phyloP scores from a whole-genome alignment of 2,329 filamentous ascomycete species.

The Furcasterigmium sp. region DNA sequence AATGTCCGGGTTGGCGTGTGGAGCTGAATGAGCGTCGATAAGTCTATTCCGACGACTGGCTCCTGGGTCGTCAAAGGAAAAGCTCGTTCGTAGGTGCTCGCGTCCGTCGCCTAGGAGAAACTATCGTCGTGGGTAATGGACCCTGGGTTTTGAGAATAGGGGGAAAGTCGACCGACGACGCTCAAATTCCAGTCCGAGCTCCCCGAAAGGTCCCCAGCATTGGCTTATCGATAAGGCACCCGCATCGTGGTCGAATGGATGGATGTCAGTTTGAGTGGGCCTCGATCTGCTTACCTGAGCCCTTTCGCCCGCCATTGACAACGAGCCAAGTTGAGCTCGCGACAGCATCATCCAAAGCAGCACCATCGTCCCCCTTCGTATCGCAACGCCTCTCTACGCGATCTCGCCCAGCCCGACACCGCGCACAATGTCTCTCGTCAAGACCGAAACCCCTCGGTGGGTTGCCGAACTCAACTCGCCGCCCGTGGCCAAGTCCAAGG shows the following conservation, averaged over 20 bases:
- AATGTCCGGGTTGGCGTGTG: not conserved
- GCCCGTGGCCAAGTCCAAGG: constrained; percentile 61
- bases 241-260: too few species aligned
- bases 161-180: not conserved
- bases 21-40: not conserved
- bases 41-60: constrained; percentile 1
- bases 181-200: not conserved
- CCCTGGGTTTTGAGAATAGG: not conserved
- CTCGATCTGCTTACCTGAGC: not conserved
- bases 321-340: not conserved
- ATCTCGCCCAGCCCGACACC: too few species aligned
- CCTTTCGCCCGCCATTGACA: not conserved
- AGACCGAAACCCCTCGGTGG: constrained; percentile 63
- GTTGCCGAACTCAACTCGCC: constrained; percentile 72
- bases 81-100: not conserved
- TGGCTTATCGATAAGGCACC: constrained; percentile 1
- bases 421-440: constrained; percentile 9
- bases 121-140: not conserved
- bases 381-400: not conserved
- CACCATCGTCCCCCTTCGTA: not conserved
- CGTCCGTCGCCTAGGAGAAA: not conserved
- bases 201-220: not conserved
- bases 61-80: too few species aligned
- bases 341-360: not conserved
- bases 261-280: not conserved